Conservation (phyloP, 768 basidiomycete species). For the Podaxis carcinomalis region DNA sequence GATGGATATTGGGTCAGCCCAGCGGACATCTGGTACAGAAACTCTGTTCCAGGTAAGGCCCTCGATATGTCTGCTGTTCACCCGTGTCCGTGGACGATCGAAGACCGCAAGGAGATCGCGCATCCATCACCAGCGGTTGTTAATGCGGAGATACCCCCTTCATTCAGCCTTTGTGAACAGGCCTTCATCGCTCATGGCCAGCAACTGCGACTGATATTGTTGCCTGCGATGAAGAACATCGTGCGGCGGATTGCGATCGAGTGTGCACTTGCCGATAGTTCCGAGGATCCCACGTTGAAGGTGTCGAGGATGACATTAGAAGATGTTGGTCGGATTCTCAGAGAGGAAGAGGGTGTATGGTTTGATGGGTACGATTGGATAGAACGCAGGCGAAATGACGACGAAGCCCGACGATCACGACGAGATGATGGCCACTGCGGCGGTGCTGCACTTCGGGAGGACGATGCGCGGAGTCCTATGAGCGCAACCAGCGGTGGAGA, state of each 20-base stretch:
- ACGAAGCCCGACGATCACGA: slow-evolving; percentile 28
- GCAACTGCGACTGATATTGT: slow-evolving; percentile 55
- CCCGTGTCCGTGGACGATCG: slow-evolving; percentile 64
- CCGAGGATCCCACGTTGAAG: slow-evolving; percentile 51
- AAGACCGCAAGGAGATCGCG: slow-evolving; percentile 20
- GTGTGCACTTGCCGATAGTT: slow-evolving; percentile 37
- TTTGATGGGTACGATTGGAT: slow-evolving; percentile 72
- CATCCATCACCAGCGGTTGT: slow-evolving; percentile 49
- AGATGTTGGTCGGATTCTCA: slow-evolving; percentile 53
- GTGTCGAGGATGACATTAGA: slow-evolving; percentile 55
- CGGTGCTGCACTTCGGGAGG: neutral
- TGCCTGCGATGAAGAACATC: slow-evolving; percentile 66
- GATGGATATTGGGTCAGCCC: slow-evolving; percentile 78
- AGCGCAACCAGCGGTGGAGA: slow-evolving; percentile 18
- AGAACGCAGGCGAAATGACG: slow-evolving; percentile 40
- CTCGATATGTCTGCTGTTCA: slow-evolving; percentile 36
- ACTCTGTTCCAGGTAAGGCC: slow-evolving; percentile 33
- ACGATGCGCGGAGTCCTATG: slow-evolving; percentile 7
- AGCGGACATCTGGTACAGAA: slow-evolving; percentile 61
- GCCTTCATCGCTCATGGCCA: slow-evolving; percentile 54
- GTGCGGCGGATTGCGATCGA: slow-evolving; percentile 65
- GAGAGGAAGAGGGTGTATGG: slow-evolving; percentile 65
- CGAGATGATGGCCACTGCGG: slow-evolving; percentile 36
- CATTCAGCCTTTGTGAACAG: slow-evolving; percentile 59
- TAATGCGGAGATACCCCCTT: slow-evolving; percentile 52